Base-by-base conservation (phyloP, 305 asterid species). In the Rubia tinctorum region DNA sequence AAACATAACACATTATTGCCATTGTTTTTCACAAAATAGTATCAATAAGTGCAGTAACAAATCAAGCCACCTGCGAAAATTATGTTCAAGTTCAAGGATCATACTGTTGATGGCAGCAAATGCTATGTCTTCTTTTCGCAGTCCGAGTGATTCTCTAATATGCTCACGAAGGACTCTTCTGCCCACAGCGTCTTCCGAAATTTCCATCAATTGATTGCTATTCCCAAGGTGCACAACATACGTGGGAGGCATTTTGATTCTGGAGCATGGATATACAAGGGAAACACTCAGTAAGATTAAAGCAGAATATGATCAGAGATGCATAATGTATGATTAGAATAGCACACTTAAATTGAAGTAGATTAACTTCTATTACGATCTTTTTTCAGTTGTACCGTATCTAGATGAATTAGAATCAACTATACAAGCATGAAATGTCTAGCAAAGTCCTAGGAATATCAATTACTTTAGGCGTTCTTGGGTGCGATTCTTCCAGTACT, bases 201-300 rank as follows among this genome's bases (percentile, higher is more conserved):
- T 86, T 77, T 88, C 97, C 96, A 88, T 92, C 79, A 94, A 81
- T 71, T 89, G 98, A 74, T 87, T 90, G 90, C 97, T 94, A 83
- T 94, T 94, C 49, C 99, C 99, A 81, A 94, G 99, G 85, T 92
- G 98, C 73, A 94, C 99, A 49, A 92, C 98, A 87, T 88, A 91
- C 64, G 95, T 94, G 51, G 83, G 81, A 42, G 99, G 99, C 99
- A 94, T 94, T 88, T 88, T 85, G 79, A 92, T 92, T 85, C 99
- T 94, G 85, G 82, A 80, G 53, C 72, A 78, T 82, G 70, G 74
- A 49, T 7, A 27, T 25, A 40, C 14, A 2, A 17, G 17, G 55
- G 9, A 71, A 72, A 37, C 5, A 34, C 60, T 56, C 62, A 64
- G 30, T 25, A 70, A 34, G 8, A 27, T 4, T 47, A 5, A 69